A percentile compares a stretch with the other conserved stretches of the same genome.
These are phyloP conservation scores for Globisporangium iwayamae DNA, from an alignment of 352 stramenopile species.

Conservation along the genomic window DNA sequence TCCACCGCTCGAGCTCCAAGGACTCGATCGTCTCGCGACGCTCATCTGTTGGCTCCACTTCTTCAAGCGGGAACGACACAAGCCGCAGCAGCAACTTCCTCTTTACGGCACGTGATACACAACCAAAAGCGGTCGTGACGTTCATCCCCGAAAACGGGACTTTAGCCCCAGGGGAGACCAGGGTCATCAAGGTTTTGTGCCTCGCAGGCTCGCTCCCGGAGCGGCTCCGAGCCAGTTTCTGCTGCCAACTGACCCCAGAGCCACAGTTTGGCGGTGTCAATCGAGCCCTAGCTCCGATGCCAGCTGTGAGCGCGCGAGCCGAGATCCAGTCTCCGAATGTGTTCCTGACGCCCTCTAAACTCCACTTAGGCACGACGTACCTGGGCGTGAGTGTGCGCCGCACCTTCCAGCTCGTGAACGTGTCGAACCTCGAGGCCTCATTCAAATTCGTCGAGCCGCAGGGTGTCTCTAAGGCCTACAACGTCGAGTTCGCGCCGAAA, in stretches of 20 bases:
- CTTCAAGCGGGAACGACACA: slow-evolving; percentile 33
- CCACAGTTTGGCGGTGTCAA: slow-evolving; percentile 16
- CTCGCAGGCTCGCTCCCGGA: slow-evolving; percentile 53
- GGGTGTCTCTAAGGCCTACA: slow-evolving; percentile 43
- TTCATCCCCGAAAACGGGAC: slow-evolving; percentile 47
- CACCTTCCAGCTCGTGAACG: slow-evolving; percentile 61
- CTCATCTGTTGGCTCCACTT: slow-evolving; percentile 29
- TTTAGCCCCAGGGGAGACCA: slow-evolving; percentile 36
- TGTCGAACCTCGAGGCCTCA: slow-evolving; percentile 69
- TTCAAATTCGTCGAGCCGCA: slow-evolving; percentile 80
- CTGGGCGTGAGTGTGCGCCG: slow-evolving; percentile 47
- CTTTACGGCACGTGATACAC: slow-evolving; percentile 40
- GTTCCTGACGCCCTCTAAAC: slow-evolving; percentile 47
- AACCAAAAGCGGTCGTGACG: slow-evolving; percentile 38
- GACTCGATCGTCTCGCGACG: slow-evolving; percentile 50
- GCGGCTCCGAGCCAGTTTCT: slow-evolving; percentile 52
- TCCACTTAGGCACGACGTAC: slow-evolving; percentile 64
- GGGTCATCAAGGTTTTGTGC: slow-evolving; percentile 40
- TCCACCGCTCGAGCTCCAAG: slow-evolving; percentile 41
- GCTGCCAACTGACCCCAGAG: slow-evolving; percentile 34
- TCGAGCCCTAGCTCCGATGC: not conserved
- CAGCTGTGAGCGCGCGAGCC: slow-evolving; percentile 46
- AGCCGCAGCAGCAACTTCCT: slow-evolving; percentile 30
- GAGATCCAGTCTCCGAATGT: slow-evolving; percentile 80
- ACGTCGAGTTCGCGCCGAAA: slow-evolving; percentile 39